Percentiles rank a stretch among this genome's conserved stretches.
These are phyloP conservation scores for Boletus sp. DNA, from an alignment of 1,284 basidiomycete genomes.

Conservation along the genomic window DNA sequence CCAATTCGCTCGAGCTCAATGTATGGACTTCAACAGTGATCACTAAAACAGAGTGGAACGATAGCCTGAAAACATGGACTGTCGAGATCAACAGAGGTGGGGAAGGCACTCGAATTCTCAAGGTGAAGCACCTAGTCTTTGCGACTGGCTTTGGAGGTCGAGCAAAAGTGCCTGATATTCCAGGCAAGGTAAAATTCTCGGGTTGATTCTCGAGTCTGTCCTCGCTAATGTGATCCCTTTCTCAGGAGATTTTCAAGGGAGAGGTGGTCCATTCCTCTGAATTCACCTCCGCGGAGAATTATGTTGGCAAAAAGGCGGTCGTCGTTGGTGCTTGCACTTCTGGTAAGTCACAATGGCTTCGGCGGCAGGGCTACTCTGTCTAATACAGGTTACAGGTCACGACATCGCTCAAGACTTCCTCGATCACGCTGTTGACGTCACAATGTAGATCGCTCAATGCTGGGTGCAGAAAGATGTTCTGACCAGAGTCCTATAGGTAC, in stretches of 20 bases:
- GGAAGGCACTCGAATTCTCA: slow-evolving; percentile 34
- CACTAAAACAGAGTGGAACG: slow-evolving; percentile 42
- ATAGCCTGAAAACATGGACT: slow-evolving; percentile 41
- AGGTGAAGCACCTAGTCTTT: slow-evolving; percentile 44
- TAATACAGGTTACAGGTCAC: slow-evolving; percentile 21
- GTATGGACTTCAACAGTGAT: slow-evolving; percentile 56
- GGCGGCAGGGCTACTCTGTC: not conserved
- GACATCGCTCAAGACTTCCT: slow-evolving; percentile 37
- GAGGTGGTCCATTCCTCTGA: slow-evolving; percentile 43
- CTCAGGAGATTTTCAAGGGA: slow-evolving; percentile 32
- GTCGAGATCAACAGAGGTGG: slow-evolving; percentile 38
- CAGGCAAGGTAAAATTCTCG: slow-evolving; percentile 23
- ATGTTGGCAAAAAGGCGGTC: slow-evolving; percentile 47
- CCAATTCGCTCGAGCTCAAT: slow-evolving; percentile 56
- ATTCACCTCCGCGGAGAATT: slow-evolving; percentile 42
- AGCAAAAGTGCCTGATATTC: slow-evolving; percentile 38
- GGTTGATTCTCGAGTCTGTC: not conserved
- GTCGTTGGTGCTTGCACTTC: slow-evolving; percentile 50
- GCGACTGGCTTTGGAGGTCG: slow-evolving; percentile 47
- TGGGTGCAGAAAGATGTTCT: not conserved
- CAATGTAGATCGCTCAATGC: slow-evolving; percentile 24
- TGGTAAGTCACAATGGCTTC: slow-evolving; percentile 23
- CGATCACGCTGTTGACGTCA: slow-evolving; percentile 30
- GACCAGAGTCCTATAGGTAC: slow-evolving; percentile 25
- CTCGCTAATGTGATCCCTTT: not conserved